phyloP scores from a whole-genome alignment of 2,329 filamentous ascomycete species.

The Stenocarpella maydis region DNA sequence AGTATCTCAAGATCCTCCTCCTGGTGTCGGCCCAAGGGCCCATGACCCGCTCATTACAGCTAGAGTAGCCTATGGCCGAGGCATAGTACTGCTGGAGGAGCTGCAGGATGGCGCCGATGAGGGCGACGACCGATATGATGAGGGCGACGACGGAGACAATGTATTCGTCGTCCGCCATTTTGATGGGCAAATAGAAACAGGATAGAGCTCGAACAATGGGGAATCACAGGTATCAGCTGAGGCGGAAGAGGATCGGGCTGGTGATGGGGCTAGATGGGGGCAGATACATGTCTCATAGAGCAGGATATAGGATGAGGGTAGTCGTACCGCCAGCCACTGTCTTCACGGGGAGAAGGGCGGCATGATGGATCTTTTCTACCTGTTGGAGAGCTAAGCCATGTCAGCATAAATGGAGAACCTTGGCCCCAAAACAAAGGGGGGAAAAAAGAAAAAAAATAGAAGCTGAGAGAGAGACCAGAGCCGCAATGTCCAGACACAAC shows the following conservation, averaged over 20 bases:
- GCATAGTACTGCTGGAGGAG: slow-evolving; percentile 60
- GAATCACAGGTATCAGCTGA: not conserved
- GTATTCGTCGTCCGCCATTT: slow-evolving; percentile 41
- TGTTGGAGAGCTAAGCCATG: not conserved
- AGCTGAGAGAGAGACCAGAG: not conserved
- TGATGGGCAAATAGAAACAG: not conserved
- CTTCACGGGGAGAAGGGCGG: not conserved
- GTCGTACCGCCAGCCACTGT: not conserved
- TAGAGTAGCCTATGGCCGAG: slow-evolving; percentile 58
- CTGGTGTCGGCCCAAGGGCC: slow-evolving; percentile 54
- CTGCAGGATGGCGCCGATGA: slow-evolving; percentile 55
- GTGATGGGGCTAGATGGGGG: not conserved
- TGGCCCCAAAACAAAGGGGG: no score
- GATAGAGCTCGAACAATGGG: not conserved
- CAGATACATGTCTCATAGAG: not conserved
- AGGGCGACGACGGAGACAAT: slow-evolving; percentile 54
- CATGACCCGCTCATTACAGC: slow-evolving; percentile 57
- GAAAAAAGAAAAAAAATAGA: not conserved
- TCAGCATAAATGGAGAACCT: slow-evolving; percentile 4
- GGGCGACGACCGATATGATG: slow-evolving; percentile 56
- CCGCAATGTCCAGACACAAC: not conserved
- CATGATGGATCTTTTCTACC: slow-evolving; percentile 20
- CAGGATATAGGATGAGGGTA: not conserved
- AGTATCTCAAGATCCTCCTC: slow-evolving; percentile 49
- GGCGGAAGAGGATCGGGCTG: not conserved